phyloP scores from a whole-genome alignment of 164 flowering plant genomes.

The Kingdonia uniflora region DNA sequence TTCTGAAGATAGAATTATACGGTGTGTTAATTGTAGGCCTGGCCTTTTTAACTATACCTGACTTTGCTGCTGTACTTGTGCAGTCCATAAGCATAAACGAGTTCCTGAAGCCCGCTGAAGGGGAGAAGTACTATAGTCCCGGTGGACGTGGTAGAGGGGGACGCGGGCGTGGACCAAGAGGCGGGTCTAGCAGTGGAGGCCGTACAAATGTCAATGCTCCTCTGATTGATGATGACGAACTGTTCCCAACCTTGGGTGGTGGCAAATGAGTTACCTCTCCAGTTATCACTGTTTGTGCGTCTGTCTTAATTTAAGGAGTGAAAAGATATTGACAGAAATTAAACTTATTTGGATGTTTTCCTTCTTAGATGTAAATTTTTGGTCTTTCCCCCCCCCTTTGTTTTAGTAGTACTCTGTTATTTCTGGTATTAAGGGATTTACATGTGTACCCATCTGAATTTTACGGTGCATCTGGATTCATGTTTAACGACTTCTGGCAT shows the following conservation, averaged over 20 bases:
- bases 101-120: slow-evolving; percentile 88
- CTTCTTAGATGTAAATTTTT: slow-evolving; percentile 34
- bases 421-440: too few species aligned
- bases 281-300: too few species aligned
- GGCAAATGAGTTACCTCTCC: too few species aligned
- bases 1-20: too few species aligned
- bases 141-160: slow-evolving; percentile 83
- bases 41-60: too few species aligned
- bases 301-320: slow-evolving; percentile 11
- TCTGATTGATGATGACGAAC: slow-evolving; percentile 35
- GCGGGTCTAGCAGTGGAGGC: slow-evolving; percentile 43
- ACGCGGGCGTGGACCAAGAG: slow-evolving; percentile 66
- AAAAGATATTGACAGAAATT: slow-evolving; percentile 16
- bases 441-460: too few species aligned
- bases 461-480: too few species aligned
- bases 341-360: too few species aligned
- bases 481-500: too few species aligned
- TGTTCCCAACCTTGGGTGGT: slow-evolving; percentile 46
- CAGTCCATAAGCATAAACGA: slow-evolving; percentile 79
- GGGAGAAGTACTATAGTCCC: slow-evolving; percentile 43
- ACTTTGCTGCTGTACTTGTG: slow-evolving; percentile 1
- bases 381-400: slow-evolving; percentile 4
- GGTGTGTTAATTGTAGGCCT: too few species aligned
- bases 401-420: neutral
- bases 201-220: slow-evolving; percentile 25